Conservation (phyloP, 139 green algal genomes). For the Tetratostichococcus sp. region DNA sequence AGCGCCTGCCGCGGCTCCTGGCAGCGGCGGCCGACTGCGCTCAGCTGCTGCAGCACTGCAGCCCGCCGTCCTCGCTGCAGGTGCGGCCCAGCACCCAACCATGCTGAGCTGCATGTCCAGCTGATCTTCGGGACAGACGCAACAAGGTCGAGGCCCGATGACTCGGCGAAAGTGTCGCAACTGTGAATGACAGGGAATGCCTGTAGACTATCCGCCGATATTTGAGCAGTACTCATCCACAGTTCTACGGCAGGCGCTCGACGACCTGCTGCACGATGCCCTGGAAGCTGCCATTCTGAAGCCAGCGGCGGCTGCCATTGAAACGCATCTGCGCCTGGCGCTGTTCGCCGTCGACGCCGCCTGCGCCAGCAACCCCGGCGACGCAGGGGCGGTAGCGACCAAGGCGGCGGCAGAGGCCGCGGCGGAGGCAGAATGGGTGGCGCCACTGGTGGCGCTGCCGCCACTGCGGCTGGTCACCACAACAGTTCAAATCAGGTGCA, state of each 20-base stretch:
- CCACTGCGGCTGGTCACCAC: slow-evolving; percentile 1
- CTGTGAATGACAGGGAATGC: too few species aligned
- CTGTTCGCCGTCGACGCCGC: background rate
- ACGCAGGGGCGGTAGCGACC: background rate
- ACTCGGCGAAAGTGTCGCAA: too few species aligned
- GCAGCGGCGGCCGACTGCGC: background rate
- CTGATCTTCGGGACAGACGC: too few species aligned
- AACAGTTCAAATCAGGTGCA: background rate
- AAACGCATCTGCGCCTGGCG: slow-evolving; percentile 7
- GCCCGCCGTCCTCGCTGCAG: too few species aligned
- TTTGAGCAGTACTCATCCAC: too few species aligned
- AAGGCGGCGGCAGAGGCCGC: background rate
- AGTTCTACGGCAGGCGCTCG: background rate
- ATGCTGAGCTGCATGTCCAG: too few species aligned
- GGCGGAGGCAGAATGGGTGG: background rate
- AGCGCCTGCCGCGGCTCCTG: background rate
- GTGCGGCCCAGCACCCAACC: too few species aligned
- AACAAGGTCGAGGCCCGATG: too few species aligned
- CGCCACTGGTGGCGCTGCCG: background rate
- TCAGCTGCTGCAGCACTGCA: background rate
- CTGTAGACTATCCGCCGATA: too few species aligned
- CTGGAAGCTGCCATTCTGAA: background rate
- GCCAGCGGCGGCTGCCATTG: background rate
- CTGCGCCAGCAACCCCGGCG: too few species aligned
- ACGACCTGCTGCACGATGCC: background rate